A percentile compares a stretch with the other conserved stretches of the same genome.
These are phyloP conservation scores for Chrysoporthe cubensis DNA, from an alignment of 2,329 filamentous ascomycete genomes.

Conservation along the genomic window DNA sequence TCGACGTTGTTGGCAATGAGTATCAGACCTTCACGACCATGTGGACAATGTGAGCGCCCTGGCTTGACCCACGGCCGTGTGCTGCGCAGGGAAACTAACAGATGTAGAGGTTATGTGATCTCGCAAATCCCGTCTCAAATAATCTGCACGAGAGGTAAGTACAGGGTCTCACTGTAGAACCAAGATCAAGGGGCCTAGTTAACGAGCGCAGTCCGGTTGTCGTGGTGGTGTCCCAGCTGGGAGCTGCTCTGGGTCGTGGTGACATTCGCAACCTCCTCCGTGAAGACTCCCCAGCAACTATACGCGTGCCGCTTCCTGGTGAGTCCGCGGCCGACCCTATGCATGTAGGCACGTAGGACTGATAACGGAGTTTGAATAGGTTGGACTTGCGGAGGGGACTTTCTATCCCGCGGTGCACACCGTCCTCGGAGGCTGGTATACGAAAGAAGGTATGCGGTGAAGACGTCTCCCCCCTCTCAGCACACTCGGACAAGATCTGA, in stretches of 20 bases:
- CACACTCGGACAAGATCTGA: not conserved
- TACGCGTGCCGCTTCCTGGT: constrained; percentile 29
- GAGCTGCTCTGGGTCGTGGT: constrained; percentile 30
- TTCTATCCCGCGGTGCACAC: constrained; percentile 30
- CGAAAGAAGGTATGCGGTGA: constrained; percentile 20
- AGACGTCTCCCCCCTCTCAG: too few relatives aligned
- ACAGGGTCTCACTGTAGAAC: not conserved
- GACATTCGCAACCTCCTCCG: constrained; percentile 28
- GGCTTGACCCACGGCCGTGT: not conserved
- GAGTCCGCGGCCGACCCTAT: not conserved
- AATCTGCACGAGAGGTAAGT: constrained; percentile 28
- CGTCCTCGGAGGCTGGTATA: constrained; percentile 29
- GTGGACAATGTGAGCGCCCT: constrained; percentile 27
- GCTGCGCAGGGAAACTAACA: not conserved
- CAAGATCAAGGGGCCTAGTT: not conserved
- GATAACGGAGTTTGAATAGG: constrained; percentile 9
- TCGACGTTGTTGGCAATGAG: constrained; percentile 31
- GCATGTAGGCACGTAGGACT: not conserved
- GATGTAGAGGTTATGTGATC: constrained; percentile 27
- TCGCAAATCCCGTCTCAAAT: constrained; percentile 30
- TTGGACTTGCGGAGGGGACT: constrained; percentile 28
- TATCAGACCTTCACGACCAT: constrained; percentile 30
- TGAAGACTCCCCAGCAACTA: constrained; percentile 26
- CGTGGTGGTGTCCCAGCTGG: constrained; percentile 30
- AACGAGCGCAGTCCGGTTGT: constrained; percentile 23